Percentiles rank a stretch among this genome's conserved stretches.
Evolutionary conservation across 768 basidiomycete genomes (phyloP).

Genomic region (Tricholoma sp.): DNA sequence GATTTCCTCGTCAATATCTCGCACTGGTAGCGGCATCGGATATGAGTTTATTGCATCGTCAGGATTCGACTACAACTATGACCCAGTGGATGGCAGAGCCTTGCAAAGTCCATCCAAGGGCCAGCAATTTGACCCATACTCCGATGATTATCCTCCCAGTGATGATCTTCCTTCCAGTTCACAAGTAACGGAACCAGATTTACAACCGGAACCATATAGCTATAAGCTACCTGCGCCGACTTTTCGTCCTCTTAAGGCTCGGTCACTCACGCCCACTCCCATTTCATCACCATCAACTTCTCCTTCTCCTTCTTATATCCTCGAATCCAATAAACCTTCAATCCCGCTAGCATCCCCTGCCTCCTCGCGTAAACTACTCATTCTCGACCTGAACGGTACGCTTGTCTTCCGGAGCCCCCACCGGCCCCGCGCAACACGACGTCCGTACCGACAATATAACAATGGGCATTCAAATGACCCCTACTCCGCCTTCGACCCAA

Average conservation of each 20-base stretch:
- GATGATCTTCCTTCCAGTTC: background rate
- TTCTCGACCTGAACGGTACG: conserved; percentile 75
- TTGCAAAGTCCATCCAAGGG: background rate
- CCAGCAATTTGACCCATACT: conserved; percentile 18
- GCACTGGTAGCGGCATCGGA: background rate
- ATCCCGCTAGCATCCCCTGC: conserved; percentile 18
- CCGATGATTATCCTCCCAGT: background rate
- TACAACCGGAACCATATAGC: background rate
- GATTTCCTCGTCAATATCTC: background rate
- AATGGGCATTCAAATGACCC: conserved; percentile 11
- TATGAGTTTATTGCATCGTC: conserved; percentile 11
- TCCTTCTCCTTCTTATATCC: conserved; percentile 29
- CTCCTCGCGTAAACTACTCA: conserved; percentile 53
- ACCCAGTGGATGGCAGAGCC: conserved; percentile 13
- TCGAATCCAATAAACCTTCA: conserved; percentile 24
- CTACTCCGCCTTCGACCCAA: conserved; percentile 19
- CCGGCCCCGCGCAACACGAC: conserved; percentile 8
- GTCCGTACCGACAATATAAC: background rate
- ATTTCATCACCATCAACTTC: conserved; percentile 43
- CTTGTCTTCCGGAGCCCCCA: conserved; percentile 57
- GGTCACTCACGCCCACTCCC: background rate
- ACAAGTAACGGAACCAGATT: background rate
- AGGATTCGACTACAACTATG: conserved; percentile 23
- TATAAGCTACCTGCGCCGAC: background rate
- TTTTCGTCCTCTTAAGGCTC: background rate